Evolutionary conservation across 2,329 filamentous ascomycete species (phyloP).

Genomic region (Cryphonectria naterciae): DNA sequence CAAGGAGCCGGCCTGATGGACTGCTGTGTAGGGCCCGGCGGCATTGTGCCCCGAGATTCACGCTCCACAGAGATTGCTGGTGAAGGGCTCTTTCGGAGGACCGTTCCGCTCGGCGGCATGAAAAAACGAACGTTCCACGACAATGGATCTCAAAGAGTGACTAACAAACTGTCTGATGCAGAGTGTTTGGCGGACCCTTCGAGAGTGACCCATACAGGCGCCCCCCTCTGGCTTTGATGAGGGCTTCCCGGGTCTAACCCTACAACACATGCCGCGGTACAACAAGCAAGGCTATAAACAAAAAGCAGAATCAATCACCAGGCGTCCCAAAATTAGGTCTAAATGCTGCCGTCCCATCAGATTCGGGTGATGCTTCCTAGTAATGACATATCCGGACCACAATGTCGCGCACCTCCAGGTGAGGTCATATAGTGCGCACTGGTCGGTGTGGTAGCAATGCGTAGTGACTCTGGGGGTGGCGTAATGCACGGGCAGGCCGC

Average conservation of each 20-base stretch:
- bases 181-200: neutral
- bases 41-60: constrained; percentile 10
- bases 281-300: neutral
- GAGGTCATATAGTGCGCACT: neutral
- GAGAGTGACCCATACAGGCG: constrained; percentile 6
- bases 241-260: neutral
- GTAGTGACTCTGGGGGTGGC: neutral
- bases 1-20: constrained; percentile 17
- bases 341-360: neutral
- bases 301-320: neutral
- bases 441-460: neutral
- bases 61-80: constrained; percentile 14
- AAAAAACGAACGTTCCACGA: neutral
- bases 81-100: constrained; percentile 3
- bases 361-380: neutral
- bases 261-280: neutral
- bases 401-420: neutral
- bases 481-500: constrained; percentile 18
- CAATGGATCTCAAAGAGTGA: neutral
- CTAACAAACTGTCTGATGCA: constrained; percentile 19
- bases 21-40: constrained; percentile 3
- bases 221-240: constrained; percentile 9
- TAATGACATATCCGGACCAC: neutral
- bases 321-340: neutral
- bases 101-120: constrained; percentile 13